phyloP scores from a whole-genome alignment of 257 asterid species.

The Fraxinus excelsior region DNA sequence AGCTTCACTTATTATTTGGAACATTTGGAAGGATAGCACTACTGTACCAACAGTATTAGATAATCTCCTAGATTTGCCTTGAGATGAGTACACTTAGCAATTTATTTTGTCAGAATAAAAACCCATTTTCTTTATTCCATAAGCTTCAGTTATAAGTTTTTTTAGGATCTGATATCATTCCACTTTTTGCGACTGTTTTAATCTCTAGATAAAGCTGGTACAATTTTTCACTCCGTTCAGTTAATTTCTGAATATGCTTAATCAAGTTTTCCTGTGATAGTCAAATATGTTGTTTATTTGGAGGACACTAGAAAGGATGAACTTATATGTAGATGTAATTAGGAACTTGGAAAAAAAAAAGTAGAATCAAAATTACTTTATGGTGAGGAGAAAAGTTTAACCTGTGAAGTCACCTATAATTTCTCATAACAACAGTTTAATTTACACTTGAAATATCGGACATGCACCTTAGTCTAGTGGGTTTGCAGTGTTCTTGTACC shows the following conservation, averaged over 20 bases:
- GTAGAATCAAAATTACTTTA: not conserved
- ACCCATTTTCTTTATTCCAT: not conserved
- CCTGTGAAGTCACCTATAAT: not conserved
- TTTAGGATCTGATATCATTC: not conserved
- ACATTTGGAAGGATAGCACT: not conserved
- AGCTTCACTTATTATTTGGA: not conserved
- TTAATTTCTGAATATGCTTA: not conserved
- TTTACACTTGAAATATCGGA: not conserved
- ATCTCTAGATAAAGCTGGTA: conserved; percentile 8
- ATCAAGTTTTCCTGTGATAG: not conserved
- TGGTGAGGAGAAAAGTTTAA: not conserved
- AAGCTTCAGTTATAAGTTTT: not conserved
- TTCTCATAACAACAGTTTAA: not conserved
- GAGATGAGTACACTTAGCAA: not conserved
- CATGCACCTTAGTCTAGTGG: not conserved
- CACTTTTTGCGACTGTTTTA: not conserved
- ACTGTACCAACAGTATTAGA: not conserved
- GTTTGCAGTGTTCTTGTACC: not conserved
- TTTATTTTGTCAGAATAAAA: not conserved
- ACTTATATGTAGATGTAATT: not conserved
- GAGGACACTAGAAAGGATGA: not conserved
- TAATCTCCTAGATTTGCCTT: not conserved
- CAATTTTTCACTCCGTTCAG: not conserved
- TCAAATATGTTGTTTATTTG: not conserved
- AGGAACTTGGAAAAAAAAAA: not conserved